Evolutionary conservation across 495 filamentous ascomycete species (phyloP), one percentile per base, ranked within the genome.

Genomic region (Penicillium roqueforti): DNA sequence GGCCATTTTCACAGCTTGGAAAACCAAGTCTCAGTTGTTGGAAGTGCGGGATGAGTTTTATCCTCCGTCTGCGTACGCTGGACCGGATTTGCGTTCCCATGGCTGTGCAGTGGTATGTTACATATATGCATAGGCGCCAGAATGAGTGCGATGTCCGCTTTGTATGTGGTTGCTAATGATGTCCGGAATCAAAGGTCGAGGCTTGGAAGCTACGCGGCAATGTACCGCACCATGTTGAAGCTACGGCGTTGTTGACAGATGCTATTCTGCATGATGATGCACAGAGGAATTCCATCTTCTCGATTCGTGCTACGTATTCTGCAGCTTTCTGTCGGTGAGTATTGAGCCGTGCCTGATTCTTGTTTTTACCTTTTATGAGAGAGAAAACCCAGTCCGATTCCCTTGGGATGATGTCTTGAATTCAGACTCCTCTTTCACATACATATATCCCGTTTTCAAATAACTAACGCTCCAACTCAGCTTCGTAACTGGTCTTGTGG

Each of bases 401-500:
- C 53, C 47, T 40, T 41, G 39, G 16, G 28, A 43, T 13, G 14
- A 25, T 53, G 32, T 26, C 11, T 47, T 7, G 25, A 51, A 16
- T 36, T 36, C 32, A 7, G 8, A 16, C 6, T 1, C 6, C 6
- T 6, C 6, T n/a, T n/a, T n/a, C n/a, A n/a, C 2, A 16, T 36
- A 3, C 32, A 36, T n/a, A 36, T 36, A 36, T 36, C 6, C n/a
- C n/a, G 32, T 16, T 16, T n/a, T 16, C n/a, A n/a, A 16, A 26
- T 19, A 22, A 40, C 49, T 51, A 16, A 51, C 49, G 9, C 34
- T 7, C 36, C 26, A 16, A 18, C 58, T 29, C 6, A 92, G 91
- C 54, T 97, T 97, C 66, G 91, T 96, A 6, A 97, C 93, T 1
- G 91, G 91, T 23, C 79, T 96, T 19, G 77, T 92, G 5, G 91